Percentiles rank a stretch among this genome's conserved stretches.
Evolutionary conservation across 192 early-diverging fungal species (phyloP).

Genomic region (Coemansia guatemalensis): DNA sequence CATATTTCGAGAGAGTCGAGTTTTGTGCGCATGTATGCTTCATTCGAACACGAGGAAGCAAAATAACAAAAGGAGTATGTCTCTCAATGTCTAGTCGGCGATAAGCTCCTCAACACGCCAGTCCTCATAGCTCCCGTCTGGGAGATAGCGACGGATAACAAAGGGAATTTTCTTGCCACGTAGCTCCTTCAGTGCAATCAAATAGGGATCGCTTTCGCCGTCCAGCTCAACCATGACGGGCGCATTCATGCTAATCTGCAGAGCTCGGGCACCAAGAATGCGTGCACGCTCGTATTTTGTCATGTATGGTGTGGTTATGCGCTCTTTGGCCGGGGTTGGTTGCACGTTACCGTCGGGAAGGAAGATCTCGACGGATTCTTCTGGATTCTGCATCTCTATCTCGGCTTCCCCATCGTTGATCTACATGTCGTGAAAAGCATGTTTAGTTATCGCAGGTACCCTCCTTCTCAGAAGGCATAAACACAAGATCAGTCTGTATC

Average conservation of each 20-base stretch:
- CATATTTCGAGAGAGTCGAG: background rate
- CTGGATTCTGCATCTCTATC: slow-evolving; percentile 30
- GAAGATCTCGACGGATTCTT: slow-evolving; percentile 46
- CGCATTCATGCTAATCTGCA: slow-evolving; percentile 99
- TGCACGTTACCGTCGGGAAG: slow-evolving; percentile 38
- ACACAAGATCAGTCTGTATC: too few species aligned
- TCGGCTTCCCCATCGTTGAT: slow-evolving; percentile 25
- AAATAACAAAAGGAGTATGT: slow-evolving; percentile 2
- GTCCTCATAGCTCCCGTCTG: slow-evolving; percentile 93
- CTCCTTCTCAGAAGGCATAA: slow-evolving; percentile 2
- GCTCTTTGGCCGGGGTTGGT: slow-evolving; percentile 60
- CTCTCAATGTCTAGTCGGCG: slow-evolving; percentile 54
- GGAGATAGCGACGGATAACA: slow-evolving; percentile 88
- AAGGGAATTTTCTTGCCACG: slow-evolving; percentile 91
- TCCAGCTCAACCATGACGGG: slow-evolving; percentile 94
- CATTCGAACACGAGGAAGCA: background rate
- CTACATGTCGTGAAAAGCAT: slow-evolving; percentile 5
- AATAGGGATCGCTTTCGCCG: slow-evolving; percentile 90
- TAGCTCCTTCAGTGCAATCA: slow-evolving; percentile 94
- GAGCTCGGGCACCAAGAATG: slow-evolving; percentile 86
- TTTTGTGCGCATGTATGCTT: background rate
- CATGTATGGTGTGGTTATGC: slow-evolving; percentile 96
- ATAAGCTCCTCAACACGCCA: slow-evolving; percentile 92
- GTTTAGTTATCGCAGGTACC: background rate
- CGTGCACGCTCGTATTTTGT: slow-evolving; percentile 97